Percentiles rank a stretch among this genome's conserved stretches.
Evolutionary conservation across 306 rosid species (phyloP).

Genomic region (Castanea crenata): DNA sequence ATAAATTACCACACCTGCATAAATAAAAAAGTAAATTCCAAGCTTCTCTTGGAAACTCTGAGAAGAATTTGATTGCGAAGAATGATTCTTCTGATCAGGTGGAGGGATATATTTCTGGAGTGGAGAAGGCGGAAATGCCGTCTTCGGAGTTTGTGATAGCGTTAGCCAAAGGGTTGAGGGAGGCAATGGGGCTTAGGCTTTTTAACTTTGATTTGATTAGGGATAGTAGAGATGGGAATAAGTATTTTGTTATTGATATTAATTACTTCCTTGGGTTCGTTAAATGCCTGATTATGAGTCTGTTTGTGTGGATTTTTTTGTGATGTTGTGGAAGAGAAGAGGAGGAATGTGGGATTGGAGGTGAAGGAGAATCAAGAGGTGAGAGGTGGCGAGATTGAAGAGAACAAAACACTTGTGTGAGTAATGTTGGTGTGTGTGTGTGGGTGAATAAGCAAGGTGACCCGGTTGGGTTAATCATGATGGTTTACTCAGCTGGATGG

Average conservation of each 20-base stretch:
- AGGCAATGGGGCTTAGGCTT: constrained; percentile 49
- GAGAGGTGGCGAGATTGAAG: background rate
- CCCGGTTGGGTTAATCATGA: too few species aligned
- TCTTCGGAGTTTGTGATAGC: constrained; percentile 33
- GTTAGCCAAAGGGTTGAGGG: constrained; percentile 37
- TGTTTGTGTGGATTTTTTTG: constrained; percentile 46
- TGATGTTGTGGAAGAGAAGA: constrained; percentile 21
- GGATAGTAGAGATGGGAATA: constrained; percentile 21
- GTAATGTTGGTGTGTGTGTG: background rate
- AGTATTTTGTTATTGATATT: constrained; percentile 61
- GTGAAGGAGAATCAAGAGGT: background rate
- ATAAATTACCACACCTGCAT: background rate
- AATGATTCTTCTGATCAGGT: background rate
- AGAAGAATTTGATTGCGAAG: constrained; percentile 2
- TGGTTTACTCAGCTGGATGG: background rate
- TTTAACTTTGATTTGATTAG: constrained; percentile 68
- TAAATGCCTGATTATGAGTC: constrained; percentile 50
- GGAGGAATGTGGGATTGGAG: background rate
- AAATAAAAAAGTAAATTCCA: background rate
- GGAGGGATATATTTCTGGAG: background rate
- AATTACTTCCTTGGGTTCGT: constrained; percentile 76
- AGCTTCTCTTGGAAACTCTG: too few species aligned
- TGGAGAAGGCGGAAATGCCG: constrained; percentile 42
- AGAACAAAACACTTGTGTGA: background rate
- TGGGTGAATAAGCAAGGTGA: too few species aligned